A percentile compares a stretch with the other conserved stretches of the same genome.
Conservation (phyloP, 306 rosid species). For the Begonia peltatifolia region DNA sequence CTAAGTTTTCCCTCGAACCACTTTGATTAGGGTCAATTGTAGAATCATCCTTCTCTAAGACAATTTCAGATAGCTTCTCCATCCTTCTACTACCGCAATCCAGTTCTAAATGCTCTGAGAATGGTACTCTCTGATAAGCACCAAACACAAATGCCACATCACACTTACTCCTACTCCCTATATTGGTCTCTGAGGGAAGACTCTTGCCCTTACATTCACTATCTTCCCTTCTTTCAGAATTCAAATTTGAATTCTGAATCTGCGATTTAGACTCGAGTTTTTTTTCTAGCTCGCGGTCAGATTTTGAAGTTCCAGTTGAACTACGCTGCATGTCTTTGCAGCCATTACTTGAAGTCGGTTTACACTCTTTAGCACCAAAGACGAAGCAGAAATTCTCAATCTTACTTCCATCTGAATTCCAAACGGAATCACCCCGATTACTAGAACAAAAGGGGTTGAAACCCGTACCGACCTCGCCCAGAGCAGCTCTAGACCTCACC, state of each 20-base stretch:
- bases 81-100: constrained; percentile 8
- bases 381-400: constrained; percentile 9
- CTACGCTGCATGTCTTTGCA: neutral
- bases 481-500: constrained; percentile 26
- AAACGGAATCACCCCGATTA: constrained; percentile 8
- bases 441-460: constrained; percentile 32
- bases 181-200: neutral
- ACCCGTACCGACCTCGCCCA: constrained; percentile 16
- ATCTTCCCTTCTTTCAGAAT: neutral
- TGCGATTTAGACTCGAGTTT: neutral
- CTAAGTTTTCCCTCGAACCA: neutral
- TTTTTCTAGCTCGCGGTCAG: constrained; percentile 1
- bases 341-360: constrained; percentile 4
- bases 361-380: constrained; percentile 15
- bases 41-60: neutral
- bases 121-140: constrained; percentile 2
- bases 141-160: constrained; percentile 15
- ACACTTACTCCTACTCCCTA: neutral
- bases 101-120: neutral
- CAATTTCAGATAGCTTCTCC: constrained; percentile 4
- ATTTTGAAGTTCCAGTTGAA: neutral
- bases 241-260: neutral
- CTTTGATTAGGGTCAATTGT: constrained; percentile 1
- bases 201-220: neutral
- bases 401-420: constrained; percentile 12